Evolutionary conservation across 345 rosid genomes (phyloP).

Genomic region (Ailanthus altissimus): DNA sequence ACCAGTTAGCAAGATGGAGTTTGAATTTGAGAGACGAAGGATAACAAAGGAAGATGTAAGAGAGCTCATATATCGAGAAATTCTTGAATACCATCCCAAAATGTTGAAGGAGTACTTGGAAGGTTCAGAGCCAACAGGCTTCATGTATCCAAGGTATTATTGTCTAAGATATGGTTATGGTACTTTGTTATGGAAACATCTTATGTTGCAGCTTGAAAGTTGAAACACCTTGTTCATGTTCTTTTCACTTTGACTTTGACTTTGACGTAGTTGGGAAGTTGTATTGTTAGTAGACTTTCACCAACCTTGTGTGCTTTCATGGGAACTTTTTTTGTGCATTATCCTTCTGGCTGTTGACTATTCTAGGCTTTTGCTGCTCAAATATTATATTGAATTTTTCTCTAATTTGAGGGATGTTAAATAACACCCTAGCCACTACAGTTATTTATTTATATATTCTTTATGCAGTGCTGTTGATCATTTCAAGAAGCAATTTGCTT

Average conservation of each 20-base stretch:
- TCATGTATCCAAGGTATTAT: slow-evolving; percentile 92
- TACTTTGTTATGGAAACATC: background rate
- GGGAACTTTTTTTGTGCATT: background rate
- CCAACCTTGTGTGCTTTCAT: background rate
- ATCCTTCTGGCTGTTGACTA: background rate
- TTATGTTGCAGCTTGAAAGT: background rate
- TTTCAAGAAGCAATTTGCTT: slow-evolving; percentile 97
- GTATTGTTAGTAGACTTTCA: background rate
- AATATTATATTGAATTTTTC: background rate
- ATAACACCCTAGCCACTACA: background rate
- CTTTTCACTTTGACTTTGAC: slow-evolving; percentile 8
- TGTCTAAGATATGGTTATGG: background rate
- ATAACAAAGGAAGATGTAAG: slow-evolving; percentile 93
- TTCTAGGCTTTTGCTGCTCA: background rate
- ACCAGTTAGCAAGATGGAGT: slow-evolving; percentile 94
- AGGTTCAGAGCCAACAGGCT: slow-evolving; percentile 91
- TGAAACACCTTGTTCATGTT: background rate
- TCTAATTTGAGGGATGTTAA: background rate
- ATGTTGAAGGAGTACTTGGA: slow-evolving; percentile 86
- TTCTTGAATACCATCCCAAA: slow-evolving; percentile 91
- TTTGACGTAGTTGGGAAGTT: slow-evolving; percentile 9
- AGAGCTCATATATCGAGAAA: slow-evolving; percentile 90
- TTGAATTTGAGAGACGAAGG: slow-evolving; percentile 95
- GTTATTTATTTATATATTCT: slow-evolving; percentile 7
- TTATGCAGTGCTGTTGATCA: slow-evolving; percentile 90